These are phyloP conservation scores for Colletotrichum lentis DNA, from an alignment of 2,329 filamentous ascomycete species.

Conservation along the genomic window DNA sequence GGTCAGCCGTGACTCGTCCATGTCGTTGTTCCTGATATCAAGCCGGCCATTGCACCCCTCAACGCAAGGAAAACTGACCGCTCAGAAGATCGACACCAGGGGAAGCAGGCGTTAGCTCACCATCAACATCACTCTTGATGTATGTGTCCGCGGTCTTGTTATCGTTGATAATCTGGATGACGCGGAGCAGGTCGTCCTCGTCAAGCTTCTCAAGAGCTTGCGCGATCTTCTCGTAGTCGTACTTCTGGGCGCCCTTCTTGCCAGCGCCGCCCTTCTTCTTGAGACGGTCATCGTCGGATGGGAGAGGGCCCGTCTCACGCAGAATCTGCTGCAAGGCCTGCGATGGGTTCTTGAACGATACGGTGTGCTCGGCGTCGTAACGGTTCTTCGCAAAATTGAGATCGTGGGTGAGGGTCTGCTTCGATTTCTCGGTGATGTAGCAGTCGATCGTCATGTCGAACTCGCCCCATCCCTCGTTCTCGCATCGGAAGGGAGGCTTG, in stretches of 20 bases:
- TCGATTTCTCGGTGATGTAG: constrained; percentile 85
- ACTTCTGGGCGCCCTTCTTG: constrained; percentile 79
- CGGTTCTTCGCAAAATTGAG: constrained; percentile 84
- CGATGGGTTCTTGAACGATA: constrained; percentile 93
- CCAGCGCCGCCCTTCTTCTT: constrained; percentile 71
- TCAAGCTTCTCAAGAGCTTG: constrained; percentile 87
- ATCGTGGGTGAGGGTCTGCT: constrained; percentile 83
- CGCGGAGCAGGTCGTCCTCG: constrained; percentile 92
- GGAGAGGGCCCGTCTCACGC: constrained; percentile 85
- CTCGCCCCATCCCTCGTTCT: constrained; percentile 97
- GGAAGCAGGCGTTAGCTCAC: constrained; percentile 61
- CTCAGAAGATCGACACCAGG: constrained; percentile 32
- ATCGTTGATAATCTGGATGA: constrained; percentile 98
- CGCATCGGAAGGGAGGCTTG: constrained; percentile 85
- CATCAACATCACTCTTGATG: constrained; percentile 95
- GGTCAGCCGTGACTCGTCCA: constrained; percentile 45
- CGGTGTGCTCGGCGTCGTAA: constrained; percentile 83
- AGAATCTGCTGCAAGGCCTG: constrained; percentile 81
- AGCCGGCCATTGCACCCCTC: constrained; percentile 20
- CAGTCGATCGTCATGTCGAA: constrained; percentile 93
- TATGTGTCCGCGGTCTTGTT: constrained; percentile 94
- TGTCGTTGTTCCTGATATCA: neutral
- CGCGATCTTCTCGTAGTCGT: constrained; percentile 95
- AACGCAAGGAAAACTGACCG: constrained; percentile 37
- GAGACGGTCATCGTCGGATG: constrained; percentile 71